Conservation (phyloP, 2,329 filamentous ascomycete genomes). For the Leptographium procerum region DNA sequence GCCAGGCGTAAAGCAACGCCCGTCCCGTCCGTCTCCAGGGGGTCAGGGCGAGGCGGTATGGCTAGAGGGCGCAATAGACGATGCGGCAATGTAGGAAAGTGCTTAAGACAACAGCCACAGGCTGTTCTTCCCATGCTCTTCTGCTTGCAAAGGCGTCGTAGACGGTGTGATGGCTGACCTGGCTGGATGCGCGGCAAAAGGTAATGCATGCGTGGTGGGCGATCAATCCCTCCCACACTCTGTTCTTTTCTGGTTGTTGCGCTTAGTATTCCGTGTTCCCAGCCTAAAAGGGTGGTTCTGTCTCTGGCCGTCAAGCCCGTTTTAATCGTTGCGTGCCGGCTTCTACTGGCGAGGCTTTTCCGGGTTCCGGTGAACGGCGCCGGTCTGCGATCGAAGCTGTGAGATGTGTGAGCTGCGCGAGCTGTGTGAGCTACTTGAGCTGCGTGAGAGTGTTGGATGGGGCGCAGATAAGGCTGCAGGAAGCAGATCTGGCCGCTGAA, state of each 20-base stretch:
- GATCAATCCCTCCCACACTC: background rate
- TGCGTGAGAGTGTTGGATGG: background rate
- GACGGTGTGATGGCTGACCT: background rate
- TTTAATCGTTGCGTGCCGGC: background rate
- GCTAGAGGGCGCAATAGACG: background rate
- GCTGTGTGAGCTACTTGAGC: background rate
- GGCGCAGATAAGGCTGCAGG: background rate
- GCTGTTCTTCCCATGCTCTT: background rate
- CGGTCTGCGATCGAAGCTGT: too few relatives aligned
- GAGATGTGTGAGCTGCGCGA: too few relatives aligned
- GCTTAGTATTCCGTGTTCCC: background rate
- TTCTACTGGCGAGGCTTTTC: background rate
- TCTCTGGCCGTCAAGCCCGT: background rate
- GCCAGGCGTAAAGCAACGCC: constrained; percentile 17
- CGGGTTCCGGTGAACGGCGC: too few relatives aligned
- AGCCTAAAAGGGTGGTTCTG: background rate
- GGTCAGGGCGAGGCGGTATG: constrained; percentile 49
- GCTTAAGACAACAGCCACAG: background rate
- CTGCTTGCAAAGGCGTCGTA: background rate
- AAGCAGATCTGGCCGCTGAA: background rate
- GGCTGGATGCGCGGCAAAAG: background rate
- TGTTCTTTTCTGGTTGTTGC: background rate
- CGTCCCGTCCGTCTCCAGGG: constrained; percentile 47
- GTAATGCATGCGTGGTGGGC: background rate
- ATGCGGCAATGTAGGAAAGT: background rate